Evolutionary conservation across 805 yeast species (phyloP), one percentile per base, ranked within the genome.

Genomic region (Zygotorulaspora danielsina): DNA sequence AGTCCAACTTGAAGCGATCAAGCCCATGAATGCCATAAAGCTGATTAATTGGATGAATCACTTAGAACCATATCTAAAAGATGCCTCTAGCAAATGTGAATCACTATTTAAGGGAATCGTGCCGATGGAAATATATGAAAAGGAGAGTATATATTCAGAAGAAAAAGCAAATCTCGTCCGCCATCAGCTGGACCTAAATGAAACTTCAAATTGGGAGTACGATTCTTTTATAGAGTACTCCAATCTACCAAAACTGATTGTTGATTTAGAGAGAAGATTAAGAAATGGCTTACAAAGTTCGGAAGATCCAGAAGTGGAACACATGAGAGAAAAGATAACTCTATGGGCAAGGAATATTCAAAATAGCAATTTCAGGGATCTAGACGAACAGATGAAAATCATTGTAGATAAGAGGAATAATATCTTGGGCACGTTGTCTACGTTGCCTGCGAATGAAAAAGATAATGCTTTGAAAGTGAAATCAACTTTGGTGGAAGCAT

Each of bases 81-180:
- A 45, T 54, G 64, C 54, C 53, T 63, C 57, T 43, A 61, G 48
- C 7, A 47, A 55, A n/a, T 48, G 69, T 6, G 63, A 63, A 32
- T 81, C 79, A 45, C 69, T 90, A 32, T 86, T 86, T 61, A 81
- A 74, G 34, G 81, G 80, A 46, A 84, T 90, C 15, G 78, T 93
- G 5, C 97, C 97, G 2, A 69, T 88, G 55, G 76, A 79, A 22
- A 87, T 90, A 13, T 95, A 88, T 55, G 96, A 90, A 62, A 78
- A 84, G 51, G 76, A 86, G 38, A 85, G 96, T 46, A 69, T 80
- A 46, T 93, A 93, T 59, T 83, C 96, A 0, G 98, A 90, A 57
- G 88, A 85, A 57, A 84, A 86, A 60, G 90, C 96, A 0, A 78
- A 75, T 46, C 63, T 85, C 25, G 62, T 87, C 32, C 73, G 97